Evolutionary conservation across 768 basidiomycete species (phyloP).

Genomic region (Naganishia vishniacii): DNA sequence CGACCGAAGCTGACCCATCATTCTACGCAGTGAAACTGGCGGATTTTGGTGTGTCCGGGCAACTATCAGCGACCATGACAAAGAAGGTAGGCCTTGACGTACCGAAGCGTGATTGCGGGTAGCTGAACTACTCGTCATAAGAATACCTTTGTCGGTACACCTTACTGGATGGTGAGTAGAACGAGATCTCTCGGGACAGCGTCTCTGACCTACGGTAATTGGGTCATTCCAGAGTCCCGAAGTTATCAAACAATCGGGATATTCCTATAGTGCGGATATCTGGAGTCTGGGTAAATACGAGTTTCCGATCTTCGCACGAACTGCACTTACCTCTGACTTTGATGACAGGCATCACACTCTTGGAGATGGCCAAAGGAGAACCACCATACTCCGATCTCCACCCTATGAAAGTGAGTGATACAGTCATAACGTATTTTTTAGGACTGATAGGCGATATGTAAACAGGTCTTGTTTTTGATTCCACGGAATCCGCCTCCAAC

Average conservation of each 20-base stretch:
- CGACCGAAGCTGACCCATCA: not conserved
- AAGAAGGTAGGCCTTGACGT: conserved; percentile 41
- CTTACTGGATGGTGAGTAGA: conserved; percentile 79
- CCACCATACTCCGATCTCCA: conserved; percentile 97
- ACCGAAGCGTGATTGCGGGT: not conserved
- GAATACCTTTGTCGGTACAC: conserved; percentile 96
- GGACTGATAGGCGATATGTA: not conserved
- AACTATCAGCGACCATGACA: conserved; percentile 57
- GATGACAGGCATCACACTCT: conserved; percentile 63
- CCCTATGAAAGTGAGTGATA: conserved; percentile 82
- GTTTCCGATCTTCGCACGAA: not conserved
- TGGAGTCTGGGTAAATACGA: conserved; percentile 72
- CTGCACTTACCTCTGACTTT: not conserved
- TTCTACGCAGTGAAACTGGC: conserved; percentile 76
- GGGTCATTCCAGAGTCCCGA: conserved; percentile 62
- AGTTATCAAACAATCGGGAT: conserved; percentile 98
- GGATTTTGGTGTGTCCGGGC: conserved; percentile 97
- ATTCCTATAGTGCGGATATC: conserved; percentile 98
- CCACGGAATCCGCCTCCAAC: conserved; percentile 94
- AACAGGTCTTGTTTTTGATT: conserved; percentile 89
- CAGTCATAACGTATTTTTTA: not conserved
- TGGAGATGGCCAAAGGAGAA: conserved; percentile 94
- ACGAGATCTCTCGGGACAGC: not conserved
- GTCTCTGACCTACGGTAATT: too few relatives aligned
- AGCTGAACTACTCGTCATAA: conserved; percentile 85